Percentiles rank a stretch among this genome's conserved stretches.
These are phyloP conservation scores for Senna tora DNA, from an alignment of 306 rosid genomes.

Conservation along the genomic window DNA sequence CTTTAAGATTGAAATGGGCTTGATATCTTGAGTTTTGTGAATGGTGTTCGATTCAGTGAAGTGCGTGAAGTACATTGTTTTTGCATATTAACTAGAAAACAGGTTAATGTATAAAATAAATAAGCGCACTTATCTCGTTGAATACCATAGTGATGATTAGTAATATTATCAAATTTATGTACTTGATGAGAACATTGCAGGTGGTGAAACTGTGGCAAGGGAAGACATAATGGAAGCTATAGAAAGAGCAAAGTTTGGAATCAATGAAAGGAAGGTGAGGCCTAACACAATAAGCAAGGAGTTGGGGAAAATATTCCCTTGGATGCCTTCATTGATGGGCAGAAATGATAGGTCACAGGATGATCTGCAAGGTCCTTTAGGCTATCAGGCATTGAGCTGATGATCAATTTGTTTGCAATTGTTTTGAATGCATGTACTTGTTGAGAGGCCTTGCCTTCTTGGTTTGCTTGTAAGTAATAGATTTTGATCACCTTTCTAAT, in stretches of 20 bases:
- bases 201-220: conserved; percentile 75
- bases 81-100: too few species aligned
- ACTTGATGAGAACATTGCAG: conserved; percentile 52
- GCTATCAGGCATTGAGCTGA: conserved; percentile 81
- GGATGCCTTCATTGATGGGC: conserved; percentile 83
- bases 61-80: too few species aligned
- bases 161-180: neutral
- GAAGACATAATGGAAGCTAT: conserved; percentile 94
- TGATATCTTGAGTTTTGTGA: neutral
- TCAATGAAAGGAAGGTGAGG: conserved; percentile 63
- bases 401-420: conserved; percentile 38
- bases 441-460: conserved; percentile 23
- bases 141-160: neutral
- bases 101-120: too few species aligned
- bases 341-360: conserved; percentile 57
- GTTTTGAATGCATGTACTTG: neutral
- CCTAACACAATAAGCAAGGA: conserved; percentile 68
- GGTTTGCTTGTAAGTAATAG: conserved; percentile 17
- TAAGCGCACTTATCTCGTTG: too few species aligned
- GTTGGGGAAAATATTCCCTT: conserved; percentile 77
- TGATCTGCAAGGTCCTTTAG: conserved; percentile 67
- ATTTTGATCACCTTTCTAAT: conserved; percentile 28
- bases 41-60: too few species aligned
- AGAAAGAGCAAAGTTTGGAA: conserved; percentile 92
- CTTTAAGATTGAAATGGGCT: neutral